Evolutionary conservation across 192 early-diverging fungal genomes (phyloP).

Genomic region (Entophlyctis luteolus): DNA sequence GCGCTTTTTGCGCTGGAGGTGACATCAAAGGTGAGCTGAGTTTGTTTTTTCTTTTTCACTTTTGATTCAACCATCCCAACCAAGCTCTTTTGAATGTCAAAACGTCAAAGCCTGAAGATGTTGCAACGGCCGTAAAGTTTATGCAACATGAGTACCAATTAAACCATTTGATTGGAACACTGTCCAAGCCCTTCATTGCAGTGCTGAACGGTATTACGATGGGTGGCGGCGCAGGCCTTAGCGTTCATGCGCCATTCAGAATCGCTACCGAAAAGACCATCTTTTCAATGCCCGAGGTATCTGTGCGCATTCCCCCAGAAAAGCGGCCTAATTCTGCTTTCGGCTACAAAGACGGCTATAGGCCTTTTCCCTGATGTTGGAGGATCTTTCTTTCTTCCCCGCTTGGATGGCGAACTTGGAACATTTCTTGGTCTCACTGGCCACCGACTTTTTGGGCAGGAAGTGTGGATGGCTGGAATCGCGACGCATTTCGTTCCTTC

Average conservation of each 20-base stretch:
- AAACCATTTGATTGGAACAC: slow-evolving; percentile 87
- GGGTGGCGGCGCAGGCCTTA: slow-evolving; percentile 96
- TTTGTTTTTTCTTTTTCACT: slow-evolving; percentile 8
- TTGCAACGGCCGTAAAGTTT: slow-evolving; percentile 63
- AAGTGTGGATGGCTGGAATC: slow-evolving; percentile 75
- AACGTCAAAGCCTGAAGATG: slow-evolving; percentile 23
- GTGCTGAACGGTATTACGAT: slow-evolving; percentile 77
- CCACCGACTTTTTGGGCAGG: slow-evolving; percentile 68
- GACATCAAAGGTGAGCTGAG: slow-evolving; percentile 43
- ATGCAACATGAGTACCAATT: slow-evolving; percentile 90
- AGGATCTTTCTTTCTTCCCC: slow-evolving; percentile 88
- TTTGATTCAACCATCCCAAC: background rate
- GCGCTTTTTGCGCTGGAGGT: slow-evolving; percentile 86
- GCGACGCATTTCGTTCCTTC: slow-evolving; percentile 95
- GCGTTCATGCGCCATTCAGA: slow-evolving; percentile 91
- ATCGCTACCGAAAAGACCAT: slow-evolving; percentile 93
- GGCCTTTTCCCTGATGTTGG: slow-evolving; percentile 97
- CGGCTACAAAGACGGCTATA: slow-evolving; percentile 74
- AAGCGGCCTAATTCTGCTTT: no score
- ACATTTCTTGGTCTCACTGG: slow-evolving; percentile 90
- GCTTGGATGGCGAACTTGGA: slow-evolving; percentile 92
- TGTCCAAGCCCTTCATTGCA: slow-evolving; percentile 82
- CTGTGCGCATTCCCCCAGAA: background rate
- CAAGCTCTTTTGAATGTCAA: background rate
- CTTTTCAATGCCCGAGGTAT: slow-evolving; percentile 91